These are phyloP conservation scores for Trypethelium eluteriae DNA, from an alignment of 495 filamentous ascomycete genomes.

Conservation along the genomic window DNA sequence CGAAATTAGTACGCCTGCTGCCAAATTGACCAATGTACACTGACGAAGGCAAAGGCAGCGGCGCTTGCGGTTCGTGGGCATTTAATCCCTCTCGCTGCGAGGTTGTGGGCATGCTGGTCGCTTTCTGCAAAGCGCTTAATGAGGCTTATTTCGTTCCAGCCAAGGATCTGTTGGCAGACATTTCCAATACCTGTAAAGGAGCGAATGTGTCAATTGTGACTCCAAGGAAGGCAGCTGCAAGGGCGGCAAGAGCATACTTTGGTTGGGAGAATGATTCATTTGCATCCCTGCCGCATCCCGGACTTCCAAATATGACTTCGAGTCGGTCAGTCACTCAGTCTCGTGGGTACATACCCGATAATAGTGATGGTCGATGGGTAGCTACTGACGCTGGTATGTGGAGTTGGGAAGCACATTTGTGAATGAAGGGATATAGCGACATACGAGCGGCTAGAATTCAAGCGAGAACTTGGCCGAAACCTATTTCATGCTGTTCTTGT, in stretches of 20 bases:
- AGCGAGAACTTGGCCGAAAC: not conserved
- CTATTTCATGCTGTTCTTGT: not conserved
- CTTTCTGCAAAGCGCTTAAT: conserved; percentile 3
- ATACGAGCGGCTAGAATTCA: conserved; percentile 1
- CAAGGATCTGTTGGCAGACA: conserved; percentile 4
- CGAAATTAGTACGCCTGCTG: not conserved
- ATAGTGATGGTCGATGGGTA: not conserved
- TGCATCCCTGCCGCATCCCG: too few relatives aligned
- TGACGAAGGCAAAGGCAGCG: not conserved
- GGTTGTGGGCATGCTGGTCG: conserved; percentile 5
- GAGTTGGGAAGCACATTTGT: not conserved
- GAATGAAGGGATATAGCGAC: conserved; percentile 5
- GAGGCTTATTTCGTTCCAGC: conserved; percentile 8
- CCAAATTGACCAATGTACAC: not conserved
- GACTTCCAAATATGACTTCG: not conserved
- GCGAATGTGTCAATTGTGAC: conserved; percentile 3
- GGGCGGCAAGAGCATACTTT: too few relatives aligned
- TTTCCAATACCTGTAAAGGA: conserved; percentile 1
- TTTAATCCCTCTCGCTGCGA: conserved; percentile 6
- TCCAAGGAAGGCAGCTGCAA: not conserved
- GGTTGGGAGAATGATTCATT: too few relatives aligned
- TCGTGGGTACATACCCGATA: not conserved
- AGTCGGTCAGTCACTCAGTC: not conserved
- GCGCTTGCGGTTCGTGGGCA: conserved; percentile 6
- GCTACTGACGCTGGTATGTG: not conserved